Base-by-base conservation (phyloP, 2,329 filamentous ascomycete species). In the Cercospora berteroae region DNA sequence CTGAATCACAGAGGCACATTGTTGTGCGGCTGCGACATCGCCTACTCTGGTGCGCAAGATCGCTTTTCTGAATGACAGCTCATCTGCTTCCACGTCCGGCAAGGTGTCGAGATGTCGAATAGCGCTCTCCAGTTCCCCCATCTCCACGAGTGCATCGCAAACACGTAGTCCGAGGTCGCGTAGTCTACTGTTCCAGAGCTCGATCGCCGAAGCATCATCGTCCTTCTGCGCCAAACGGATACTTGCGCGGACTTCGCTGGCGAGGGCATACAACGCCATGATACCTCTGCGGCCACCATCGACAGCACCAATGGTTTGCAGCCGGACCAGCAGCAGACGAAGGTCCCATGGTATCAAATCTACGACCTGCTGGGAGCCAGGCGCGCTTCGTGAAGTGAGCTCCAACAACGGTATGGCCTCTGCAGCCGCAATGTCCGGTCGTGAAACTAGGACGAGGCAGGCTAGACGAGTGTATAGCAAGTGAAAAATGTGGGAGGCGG, bases 191-290 rank as follows among this genome's bases (percentile, higher is more conserved):
- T 87, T 88, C 94, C 94, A 98, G 5, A 90, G 73, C 70, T 84
- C 81, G n/a, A 84, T 82, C 6, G 86, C 82, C 16, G 84, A 81
- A 23, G 87, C 86, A 0, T 87, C 83, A 60, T 85, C 83, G 9
- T 86, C 84, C 44, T 83, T 33, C 71, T 74, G 10, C 72, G 78
- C 74, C 29, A 69, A 57, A 18, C 67, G 65, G 2, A 74, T 59
- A 65, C 76, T 58, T 64, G 69, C 67, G 20, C 77, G 65, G 1
- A 73, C 74, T 69, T 79, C 78, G 7, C 67, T 69, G 3, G 75
- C 93, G 2, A 98, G 85, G 70, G 97, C 93, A 77, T 97, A 96
- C 77, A 96, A 92, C 55, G 91, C 91, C 84, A 95, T 94, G 66
- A 99, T 89, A 3, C 92, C 91, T 70, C 94, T 86, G 69, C 94